phyloP scores from a whole-genome alignment of 1,284 basidiomycete genomes.

The Crucibulum parvulum region DNA sequence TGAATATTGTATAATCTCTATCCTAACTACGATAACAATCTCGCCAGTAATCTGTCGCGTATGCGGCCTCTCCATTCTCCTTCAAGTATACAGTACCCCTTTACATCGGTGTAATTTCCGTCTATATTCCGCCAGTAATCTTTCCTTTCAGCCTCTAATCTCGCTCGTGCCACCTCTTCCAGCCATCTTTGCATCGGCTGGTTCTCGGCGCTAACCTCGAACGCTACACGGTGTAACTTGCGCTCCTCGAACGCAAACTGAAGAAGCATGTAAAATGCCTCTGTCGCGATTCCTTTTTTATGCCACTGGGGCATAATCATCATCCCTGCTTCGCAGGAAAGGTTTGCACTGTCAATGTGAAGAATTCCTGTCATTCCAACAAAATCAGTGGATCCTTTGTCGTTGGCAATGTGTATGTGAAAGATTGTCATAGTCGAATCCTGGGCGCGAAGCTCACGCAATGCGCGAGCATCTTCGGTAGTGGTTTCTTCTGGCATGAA shows the following conservation, averaged over 20 bases:
- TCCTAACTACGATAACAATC: slow-evolving; percentile 3
- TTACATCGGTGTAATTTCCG: slow-evolving; percentile 36
- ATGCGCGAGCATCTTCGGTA: slow-evolving; percentile 37
- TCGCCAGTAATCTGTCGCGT: slow-evolving; percentile 21
- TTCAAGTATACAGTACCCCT: slow-evolving; percentile 40
- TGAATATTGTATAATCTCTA: slow-evolving; percentile 12
- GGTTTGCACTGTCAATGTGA: slow-evolving; percentile 39
- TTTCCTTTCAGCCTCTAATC: slow-evolving; percentile 32
- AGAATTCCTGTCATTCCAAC: slow-evolving; percentile 45
- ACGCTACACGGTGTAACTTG: slow-evolving; percentile 37
- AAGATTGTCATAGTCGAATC: slow-evolving; percentile 42
- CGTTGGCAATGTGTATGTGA: slow-evolving; percentile 34
- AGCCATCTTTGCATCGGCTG: slow-evolving; percentile 45
- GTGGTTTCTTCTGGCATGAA: slow-evolving; percentile 43
- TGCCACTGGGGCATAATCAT: slow-evolving; percentile 38
- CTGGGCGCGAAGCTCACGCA: slow-evolving; percentile 40
- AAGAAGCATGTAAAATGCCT: slow-evolving; percentile 38
- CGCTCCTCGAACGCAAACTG: slow-evolving; percentile 38
- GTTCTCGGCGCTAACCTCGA: slow-evolving; percentile 40
- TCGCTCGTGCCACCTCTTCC: slow-evolving; percentile 37
- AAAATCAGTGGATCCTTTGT: slow-evolving; percentile 29
- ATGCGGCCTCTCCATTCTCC: slow-evolving; percentile 38
- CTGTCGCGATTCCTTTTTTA: slow-evolving; percentile 40
- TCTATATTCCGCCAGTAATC: slow-evolving; percentile 36
- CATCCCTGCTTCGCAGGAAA: slow-evolving; percentile 49